Conservation (phyloP, 306 rosid species). For the Corylus heterophylla region DNA sequence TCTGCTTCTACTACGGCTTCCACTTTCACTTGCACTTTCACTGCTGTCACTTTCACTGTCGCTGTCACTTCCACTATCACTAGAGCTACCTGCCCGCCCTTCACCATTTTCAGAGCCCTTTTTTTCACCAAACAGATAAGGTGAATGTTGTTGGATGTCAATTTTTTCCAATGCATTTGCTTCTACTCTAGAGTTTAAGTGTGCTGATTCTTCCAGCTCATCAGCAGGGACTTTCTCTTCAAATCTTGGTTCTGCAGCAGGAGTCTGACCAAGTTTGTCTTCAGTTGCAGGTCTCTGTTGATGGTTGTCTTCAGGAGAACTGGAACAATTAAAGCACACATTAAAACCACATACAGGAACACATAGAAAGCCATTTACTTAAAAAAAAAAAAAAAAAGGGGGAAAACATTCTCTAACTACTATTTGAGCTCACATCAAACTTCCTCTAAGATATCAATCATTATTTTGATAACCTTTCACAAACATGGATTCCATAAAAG, state of each 20-base stretch:
- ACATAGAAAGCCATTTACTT: neutral
- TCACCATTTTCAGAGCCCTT: conserved; percentile 68
- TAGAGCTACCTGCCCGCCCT: conserved; percentile 72
- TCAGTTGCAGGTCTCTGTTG: conserved; percentile 50
- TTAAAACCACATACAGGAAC: conserved; percentile 25
- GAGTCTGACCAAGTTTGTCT: conserved; percentile 55
- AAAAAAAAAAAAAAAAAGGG: neutral
- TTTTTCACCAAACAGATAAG: conserved; percentile 58
- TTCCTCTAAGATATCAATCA: neutral
- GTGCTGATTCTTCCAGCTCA: conserved; percentile 49
- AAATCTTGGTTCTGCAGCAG: conserved; percentile 47
- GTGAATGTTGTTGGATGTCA: conserved; percentile 59
- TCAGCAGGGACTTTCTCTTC: conserved; percentile 53
- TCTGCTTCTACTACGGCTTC: conserved; percentile 81
- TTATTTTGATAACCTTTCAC: neutral
- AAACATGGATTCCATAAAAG: neutral
- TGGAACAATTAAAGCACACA: conserved; percentile 31
- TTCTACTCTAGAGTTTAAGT: conserved; percentile 48
- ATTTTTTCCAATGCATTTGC: conserved; percentile 47
- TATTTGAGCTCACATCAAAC: neutral
- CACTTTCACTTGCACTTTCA: conserved; percentile 84
- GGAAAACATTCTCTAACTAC: neutral
- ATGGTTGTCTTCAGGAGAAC: conserved; percentile 78
- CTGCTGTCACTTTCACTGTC: conserved; percentile 92
- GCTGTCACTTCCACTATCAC: conserved; percentile 85